A percentile compares a stretch with the other conserved stretches of the same genome.
Evolutionary conservation across 345 rosid species (phyloP).

Genomic region (Ricinus communis): DNA sequence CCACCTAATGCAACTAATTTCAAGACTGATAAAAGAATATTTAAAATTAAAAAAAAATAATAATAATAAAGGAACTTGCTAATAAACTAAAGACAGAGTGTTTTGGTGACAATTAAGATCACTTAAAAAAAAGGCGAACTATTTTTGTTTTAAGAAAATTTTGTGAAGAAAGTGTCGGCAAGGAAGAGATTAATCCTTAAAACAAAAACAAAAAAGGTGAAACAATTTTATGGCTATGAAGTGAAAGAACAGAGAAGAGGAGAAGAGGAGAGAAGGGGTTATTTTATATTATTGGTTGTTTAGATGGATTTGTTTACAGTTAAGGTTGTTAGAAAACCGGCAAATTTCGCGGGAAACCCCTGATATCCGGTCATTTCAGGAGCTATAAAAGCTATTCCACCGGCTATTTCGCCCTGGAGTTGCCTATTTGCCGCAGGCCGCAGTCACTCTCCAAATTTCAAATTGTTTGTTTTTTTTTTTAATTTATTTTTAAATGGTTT

Average conservation of each 20-base stretch:
- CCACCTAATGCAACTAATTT: constrained; percentile 42
- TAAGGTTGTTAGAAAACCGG: constrained; percentile 36
- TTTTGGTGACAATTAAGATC: constrained; percentile 16
- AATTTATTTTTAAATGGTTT: too few relatives aligned
- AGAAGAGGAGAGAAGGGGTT: not conserved
- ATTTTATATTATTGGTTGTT: not conserved
- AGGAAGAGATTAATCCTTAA: constrained; percentile 29
- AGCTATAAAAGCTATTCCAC: constrained; percentile 16
- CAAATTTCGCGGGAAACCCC: constrained; percentile 64
- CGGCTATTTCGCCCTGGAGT: constrained; percentile 38
- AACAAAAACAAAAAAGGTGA: too few relatives aligned
- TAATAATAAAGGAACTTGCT: not conserved
- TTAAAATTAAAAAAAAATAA: not conserved
- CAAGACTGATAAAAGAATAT: constrained; percentile 5
- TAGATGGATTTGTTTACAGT: not conserved
- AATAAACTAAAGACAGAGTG: not conserved
- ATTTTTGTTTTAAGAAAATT: not conserved
- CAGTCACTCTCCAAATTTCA: not conserved
- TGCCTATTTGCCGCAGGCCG: not conserved
- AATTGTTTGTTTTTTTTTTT: not conserved
- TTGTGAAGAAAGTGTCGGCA: constrained; percentile 61
- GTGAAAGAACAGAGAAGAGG: not conserved
- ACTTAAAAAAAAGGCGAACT: constrained; percentile 22
- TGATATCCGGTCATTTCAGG: constrained; percentile 36
- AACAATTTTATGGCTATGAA: not conserved